Evolutionary conservation across 2,329 filamentous ascomycete species (phyloP).

Genomic region (Colletotrichum orbiculare): DNA sequence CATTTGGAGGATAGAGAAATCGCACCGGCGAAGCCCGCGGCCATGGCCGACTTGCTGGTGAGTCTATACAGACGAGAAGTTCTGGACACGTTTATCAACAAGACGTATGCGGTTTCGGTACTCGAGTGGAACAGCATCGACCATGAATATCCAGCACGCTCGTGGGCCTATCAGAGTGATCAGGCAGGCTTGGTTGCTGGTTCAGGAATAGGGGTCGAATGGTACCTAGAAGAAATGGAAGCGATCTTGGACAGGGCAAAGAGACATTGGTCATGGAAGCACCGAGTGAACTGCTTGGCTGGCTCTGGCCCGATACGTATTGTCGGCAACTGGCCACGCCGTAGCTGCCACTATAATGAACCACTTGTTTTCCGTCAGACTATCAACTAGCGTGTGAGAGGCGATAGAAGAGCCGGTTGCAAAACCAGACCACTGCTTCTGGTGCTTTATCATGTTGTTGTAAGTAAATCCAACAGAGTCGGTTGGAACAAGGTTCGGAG

Average conservation of each 20-base stretch:
- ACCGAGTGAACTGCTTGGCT: neutral
- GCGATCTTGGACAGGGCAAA: neutral
- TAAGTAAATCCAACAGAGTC: no score
- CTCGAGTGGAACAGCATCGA: neutral
- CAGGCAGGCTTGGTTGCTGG: neutral
- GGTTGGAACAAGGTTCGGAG: no score
- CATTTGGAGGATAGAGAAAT: neutral
- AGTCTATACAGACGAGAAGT: neutral
- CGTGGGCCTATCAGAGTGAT: slow-evolving; percentile 1
- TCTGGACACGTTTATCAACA: neutral
- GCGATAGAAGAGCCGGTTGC: no score
- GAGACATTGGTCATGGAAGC: slow-evolving; percentile 1
- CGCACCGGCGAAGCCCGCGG: slow-evolving; percentile 1
- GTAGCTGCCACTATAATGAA: no score
- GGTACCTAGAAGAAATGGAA: neutral
- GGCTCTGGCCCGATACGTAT: no score
- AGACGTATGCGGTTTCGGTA: neutral
- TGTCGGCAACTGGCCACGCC: no score
- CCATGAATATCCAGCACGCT: slow-evolving; percentile 1
- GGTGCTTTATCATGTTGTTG: no score
- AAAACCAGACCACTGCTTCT: no score
- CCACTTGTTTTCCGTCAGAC: no score
- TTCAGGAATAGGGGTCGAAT: neutral
- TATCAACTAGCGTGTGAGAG: no score
- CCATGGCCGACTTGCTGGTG: slow-evolving; percentile 5